phyloP scores from a whole-genome alignment of 148 eudicot species.

The Diospyros kaki region DNA sequence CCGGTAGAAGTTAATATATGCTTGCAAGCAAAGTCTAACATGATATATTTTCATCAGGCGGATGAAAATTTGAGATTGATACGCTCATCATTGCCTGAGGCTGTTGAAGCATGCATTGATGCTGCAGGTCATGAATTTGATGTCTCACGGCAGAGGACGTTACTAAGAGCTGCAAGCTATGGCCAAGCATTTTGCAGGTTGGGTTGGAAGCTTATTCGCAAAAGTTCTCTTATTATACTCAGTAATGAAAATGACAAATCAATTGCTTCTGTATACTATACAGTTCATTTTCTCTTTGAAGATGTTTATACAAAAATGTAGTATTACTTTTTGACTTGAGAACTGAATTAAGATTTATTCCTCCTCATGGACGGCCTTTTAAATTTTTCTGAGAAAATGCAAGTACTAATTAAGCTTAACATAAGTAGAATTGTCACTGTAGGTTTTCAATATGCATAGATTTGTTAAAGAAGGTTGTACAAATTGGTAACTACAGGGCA shows the following conservation, averaged over 20 bases:
- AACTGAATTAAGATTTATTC: no score
- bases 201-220: constrained; percentile 19
- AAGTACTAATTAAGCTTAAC: no score
- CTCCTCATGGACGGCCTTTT: no score
- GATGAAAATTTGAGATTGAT: constrained; percentile 99
- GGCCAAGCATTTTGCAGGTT: constrained; percentile 99
- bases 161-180: constrained; percentile 95
- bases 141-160: constrained; percentile 63
- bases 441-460: no score
- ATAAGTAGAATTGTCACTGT: no score
- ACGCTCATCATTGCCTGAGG: constrained; percentile 82
- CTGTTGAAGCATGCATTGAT: constrained; percentile 96
- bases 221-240: neutral
- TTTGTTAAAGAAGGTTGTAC: no score
- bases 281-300: neutral
- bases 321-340: neutral
- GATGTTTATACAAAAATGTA: neutral
- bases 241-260: constrained; percentile 7
- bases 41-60: constrained; percentile 48
- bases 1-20: neutral
- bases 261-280: neutral
- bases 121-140: constrained; percentile 99
- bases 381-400: no score
- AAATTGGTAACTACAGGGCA: no score
- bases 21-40: constrained; percentile 2